A percentile compares a stretch with the other conserved stretches of the same genome.
phyloP scores from a whole-genome alignment of 306 rosid genomes.

The Spatholobus suberectus region DNA sequence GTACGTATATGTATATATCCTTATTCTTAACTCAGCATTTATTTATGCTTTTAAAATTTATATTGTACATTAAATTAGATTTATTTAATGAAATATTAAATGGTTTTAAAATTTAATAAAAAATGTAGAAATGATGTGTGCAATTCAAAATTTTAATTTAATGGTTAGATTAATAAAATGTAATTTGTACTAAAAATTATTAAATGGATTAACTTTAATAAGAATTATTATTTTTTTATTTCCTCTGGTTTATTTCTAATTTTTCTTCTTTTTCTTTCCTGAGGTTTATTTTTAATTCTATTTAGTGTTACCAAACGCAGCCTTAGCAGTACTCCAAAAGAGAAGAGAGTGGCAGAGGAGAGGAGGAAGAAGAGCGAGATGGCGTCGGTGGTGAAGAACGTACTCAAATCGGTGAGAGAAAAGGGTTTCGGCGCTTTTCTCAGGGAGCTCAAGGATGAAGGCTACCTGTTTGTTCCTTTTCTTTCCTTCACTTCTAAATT shows the following conservation, averaged over 20 bases:
- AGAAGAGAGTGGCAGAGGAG: background rate
- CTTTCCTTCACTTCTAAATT: background rate
- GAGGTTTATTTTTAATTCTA: background rate
- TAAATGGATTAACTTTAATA: no score
- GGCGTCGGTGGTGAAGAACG: conserved; percentile 88
- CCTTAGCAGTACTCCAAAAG: background rate
- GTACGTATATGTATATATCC: no score
- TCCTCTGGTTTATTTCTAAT: background rate
- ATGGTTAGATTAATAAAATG: no score
- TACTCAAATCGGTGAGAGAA: conserved; percentile 66
- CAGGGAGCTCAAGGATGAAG: conserved; percentile 77
- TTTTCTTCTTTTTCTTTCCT: background rate
- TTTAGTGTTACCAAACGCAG: conserved; percentile 26
- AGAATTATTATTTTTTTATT: no score
- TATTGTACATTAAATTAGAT: no score
- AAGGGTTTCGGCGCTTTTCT: conserved; percentile 74
- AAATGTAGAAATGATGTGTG: no score
- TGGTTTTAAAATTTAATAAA: no score
- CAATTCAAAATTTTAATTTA: no score
- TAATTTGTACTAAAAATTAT: no score
- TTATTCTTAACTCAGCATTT: no score
- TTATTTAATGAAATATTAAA: no score
- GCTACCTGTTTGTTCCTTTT: conserved; percentile 63
- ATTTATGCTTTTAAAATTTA: no score
- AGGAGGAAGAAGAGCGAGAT: conserved; percentile 45